Evolutionary conservation across 352 stramenopile genomes (phyloP).

Genomic region (Phytophthora citricola): DNA sequence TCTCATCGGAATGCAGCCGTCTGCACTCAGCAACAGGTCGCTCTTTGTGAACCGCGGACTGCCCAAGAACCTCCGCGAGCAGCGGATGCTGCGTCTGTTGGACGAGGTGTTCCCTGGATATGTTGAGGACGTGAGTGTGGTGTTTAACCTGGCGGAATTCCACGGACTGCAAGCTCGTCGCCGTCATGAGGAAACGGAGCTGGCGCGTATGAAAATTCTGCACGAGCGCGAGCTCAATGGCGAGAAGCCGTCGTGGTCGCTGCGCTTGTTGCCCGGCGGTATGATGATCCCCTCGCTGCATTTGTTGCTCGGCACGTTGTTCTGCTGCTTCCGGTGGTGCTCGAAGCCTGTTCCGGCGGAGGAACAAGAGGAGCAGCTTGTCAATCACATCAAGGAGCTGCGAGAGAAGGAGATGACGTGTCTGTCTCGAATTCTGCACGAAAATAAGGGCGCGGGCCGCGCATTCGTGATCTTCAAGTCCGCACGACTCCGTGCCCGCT

Average conservation of each 20-base stretch:
- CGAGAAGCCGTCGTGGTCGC: slow-evolving; percentile 65
- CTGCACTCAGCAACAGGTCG: slow-evolving; percentile 70
- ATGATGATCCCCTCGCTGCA: slow-evolving; percentile 75
- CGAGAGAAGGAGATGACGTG: slow-evolving; percentile 58
- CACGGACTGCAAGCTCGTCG: slow-evolving; percentile 64
- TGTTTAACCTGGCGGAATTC: slow-evolving; percentile 85
- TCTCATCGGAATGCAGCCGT: slow-evolving; percentile 86
- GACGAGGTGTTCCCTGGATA: slow-evolving; percentile 86
- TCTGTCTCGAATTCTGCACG: slow-evolving; percentile 63
- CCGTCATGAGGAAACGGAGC: slow-evolving; percentile 51
- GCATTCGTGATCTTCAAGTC: slow-evolving; percentile 88
- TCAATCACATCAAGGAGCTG: slow-evolving; percentile 62
- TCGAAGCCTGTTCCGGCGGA: slow-evolving; percentile 53
- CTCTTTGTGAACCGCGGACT: slow-evolving; percentile 83
- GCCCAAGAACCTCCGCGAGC: slow-evolving; percentile 77
- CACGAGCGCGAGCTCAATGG: slow-evolving; percentile 45
- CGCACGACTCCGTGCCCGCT: slow-evolving; percentile 69
- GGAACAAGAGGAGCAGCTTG: slow-evolving; percentile 42
- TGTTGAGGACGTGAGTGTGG: slow-evolving; percentile 80
- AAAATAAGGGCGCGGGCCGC: slow-evolving; percentile 77
- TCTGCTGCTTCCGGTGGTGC: slow-evolving; percentile 57
- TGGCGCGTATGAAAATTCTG: slow-evolving; percentile 69
- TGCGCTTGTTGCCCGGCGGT: slow-evolving; percentile 70
- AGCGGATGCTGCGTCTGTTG: slow-evolving; percentile 78
- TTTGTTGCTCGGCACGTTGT: slow-evolving; percentile 49